Percentiles rank a stretch among this genome's conserved stretches.
Evolutionary conservation across 805 yeast species (phyloP).

Genomic region (Nakazawaea wyomingensis): DNA sequence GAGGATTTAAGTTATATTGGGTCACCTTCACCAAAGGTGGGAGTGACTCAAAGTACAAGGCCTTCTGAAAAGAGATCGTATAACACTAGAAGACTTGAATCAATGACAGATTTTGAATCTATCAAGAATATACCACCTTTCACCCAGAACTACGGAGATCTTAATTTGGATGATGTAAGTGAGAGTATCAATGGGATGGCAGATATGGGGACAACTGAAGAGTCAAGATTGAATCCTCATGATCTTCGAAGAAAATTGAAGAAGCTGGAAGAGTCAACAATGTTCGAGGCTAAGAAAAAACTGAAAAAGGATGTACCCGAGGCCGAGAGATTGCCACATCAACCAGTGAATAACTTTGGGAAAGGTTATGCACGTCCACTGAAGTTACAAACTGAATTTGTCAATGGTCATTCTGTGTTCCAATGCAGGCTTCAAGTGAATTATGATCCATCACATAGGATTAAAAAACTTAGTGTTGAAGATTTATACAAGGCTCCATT

Average conservation of each 20-base stretch:
- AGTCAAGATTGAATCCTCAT: no score
- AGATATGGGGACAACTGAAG: no score
- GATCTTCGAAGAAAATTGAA: no score
- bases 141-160: slow-evolving; percentile 25
- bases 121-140: slow-evolving; percentile 22
- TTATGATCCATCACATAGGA: slow-evolving; percentile 1
- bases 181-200: slow-evolving; percentile 14
- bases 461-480: not conserved
- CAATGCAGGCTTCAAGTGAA: slow-evolving; percentile 4
- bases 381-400: slow-evolving; percentile 1
- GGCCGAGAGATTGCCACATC: slow-evolving; percentile 6
- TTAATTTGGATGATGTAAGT: slow-evolving; percentile 22
- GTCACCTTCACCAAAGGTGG: not conserved
- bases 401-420: slow-evolving; percentile 7
- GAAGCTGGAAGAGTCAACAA: no score
- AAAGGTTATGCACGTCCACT: not conserved
- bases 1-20: not conserved
- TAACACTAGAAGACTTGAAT: slow-evolving; percentile 7
- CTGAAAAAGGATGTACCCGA: not conserved
- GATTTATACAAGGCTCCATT: slow-evolving; percentile 3
- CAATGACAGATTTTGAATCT: slow-evolving; percentile 9
- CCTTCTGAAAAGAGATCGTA: not conserved
- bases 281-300: slow-evolving; percentile 2
- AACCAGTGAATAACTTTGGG: slow-evolving; percentile 7
- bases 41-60: not conserved